Percentiles rank a stretch among this genome's conserved stretches.
These are phyloP conservation scores for Plantago elongata DNA, from an alignment of 257 asterid genomes.

Conservation along the genomic window DNA sequence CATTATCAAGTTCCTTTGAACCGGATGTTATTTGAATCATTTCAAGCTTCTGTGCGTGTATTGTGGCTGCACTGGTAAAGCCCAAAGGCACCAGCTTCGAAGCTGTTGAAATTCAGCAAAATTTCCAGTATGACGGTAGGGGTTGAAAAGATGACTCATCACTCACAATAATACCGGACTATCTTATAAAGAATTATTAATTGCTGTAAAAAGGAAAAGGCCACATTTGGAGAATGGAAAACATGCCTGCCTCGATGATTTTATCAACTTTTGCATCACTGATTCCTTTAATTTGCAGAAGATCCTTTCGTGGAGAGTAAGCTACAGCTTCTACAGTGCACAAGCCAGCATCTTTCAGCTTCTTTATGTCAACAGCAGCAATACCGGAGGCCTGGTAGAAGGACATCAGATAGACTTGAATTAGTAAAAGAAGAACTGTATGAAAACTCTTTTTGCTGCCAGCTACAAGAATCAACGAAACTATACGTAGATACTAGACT, in stretches of 20 bases:
- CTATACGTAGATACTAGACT: not conserved
- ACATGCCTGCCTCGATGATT: conserved; percentile 95
- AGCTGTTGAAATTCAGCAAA: conserved; percentile 47
- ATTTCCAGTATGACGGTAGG: conserved; percentile 1
- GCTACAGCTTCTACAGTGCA: conserved; percentile 91
- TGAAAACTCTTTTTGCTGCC: not conserved
- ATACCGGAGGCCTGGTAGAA: conserved; percentile 71
- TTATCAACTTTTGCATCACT: conserved; percentile 98
- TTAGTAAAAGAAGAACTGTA: not conserved
- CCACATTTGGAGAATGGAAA: conserved; percentile 9
- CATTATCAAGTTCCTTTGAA: conserved; percentile 88
- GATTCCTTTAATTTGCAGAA: conserved; percentile 84
- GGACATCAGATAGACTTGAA: conserved; percentile 2
- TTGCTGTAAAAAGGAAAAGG: not conserved
- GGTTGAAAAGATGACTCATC: not conserved
- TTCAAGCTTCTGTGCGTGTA: conserved; percentile 94
- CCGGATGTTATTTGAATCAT: conserved; percentile 94
- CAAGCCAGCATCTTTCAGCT: conserved; percentile 88
- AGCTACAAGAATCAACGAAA: not conserved
- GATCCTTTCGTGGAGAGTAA: conserved; percentile 93
- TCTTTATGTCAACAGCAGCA: conserved; percentile 81
- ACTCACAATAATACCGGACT: no score
- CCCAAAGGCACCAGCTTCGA: conserved; percentile 97
- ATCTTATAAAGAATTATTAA: no score
- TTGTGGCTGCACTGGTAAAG: conserved; percentile 81